phyloP scores from a whole-genome alignment of 179 eudicot genomes.

The Sideroxylon spinosum region DNA sequence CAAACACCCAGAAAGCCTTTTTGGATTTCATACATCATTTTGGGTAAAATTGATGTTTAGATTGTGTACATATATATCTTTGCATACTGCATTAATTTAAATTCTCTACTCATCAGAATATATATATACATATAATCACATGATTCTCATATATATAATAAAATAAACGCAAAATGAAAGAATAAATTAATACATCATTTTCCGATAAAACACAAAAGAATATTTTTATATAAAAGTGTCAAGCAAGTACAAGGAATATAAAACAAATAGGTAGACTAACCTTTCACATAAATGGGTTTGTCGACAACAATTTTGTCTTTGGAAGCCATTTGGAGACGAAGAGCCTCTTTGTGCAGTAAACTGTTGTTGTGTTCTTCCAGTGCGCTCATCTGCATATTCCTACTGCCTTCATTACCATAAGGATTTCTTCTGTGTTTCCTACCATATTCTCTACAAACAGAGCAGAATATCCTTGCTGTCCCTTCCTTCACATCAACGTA shows the following conservation, averaged over 20 bases:
- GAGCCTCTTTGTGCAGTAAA: conserved; percentile 94
- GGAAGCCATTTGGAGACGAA: conserved; percentile 93
- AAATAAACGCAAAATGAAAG: background rate
- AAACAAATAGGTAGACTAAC: conserved; percentile 32
- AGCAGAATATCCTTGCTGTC: conserved; percentile 94
- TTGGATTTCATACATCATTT: too few species aligned
- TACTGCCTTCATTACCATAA: conserved; percentile 98
- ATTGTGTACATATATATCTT: too few species aligned
- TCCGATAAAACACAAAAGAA: background rate
- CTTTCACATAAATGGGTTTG: conserved; percentile 89
- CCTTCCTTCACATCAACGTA: conserved; percentile 95
- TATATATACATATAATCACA: background rate
- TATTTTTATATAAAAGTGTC: background rate
- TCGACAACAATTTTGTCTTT: conserved; percentile 82
- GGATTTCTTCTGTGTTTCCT: conserved; percentile 96
- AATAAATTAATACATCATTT: background rate
- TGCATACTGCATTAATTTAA: too few species aligned
- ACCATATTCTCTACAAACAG: conserved; percentile 93
- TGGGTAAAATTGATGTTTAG: too few species aligned
- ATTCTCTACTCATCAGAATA: too few species aligned
- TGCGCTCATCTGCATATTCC: conserved; percentile 99
- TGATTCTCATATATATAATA: background rate
- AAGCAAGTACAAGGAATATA: background rate
- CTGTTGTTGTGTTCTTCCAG: conserved; percentile 97
- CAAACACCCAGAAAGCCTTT: background rate